Conservation (phyloP, 257 asterid genomes). For the Striga asiatica region DNA sequence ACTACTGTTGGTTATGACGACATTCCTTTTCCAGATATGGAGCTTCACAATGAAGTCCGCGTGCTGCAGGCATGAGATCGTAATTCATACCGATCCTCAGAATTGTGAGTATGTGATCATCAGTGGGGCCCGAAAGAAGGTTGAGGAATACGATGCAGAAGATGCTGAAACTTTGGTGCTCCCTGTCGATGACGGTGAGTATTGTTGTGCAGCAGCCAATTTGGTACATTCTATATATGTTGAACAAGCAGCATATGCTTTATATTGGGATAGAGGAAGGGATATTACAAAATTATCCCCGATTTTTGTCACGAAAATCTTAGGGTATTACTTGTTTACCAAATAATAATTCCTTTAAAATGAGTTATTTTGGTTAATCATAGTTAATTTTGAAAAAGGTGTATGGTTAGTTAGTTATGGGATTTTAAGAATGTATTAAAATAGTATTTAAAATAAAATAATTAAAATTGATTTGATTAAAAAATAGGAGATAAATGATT, state of each 20-base stretch:
- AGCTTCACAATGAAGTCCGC: slow-evolving; percentile 91
- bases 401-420: too few species aligned
- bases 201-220: neutral
- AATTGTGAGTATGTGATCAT: slow-evolving; percentile 68
- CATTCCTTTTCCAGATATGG: slow-evolving; percentile 61
- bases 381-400: too few species aligned
- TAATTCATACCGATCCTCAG: slow-evolving; percentile 87
- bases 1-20: neutral
- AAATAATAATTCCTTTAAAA: too few species aligned
- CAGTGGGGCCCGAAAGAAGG: slow-evolving; percentile 74
- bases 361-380: too few species aligned
- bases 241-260: neutral
- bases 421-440: too few species aligned
- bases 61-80: slow-evolving; percentile 89
- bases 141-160: slow-evolving; percentile 82
- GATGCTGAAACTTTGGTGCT: slow-evolving; percentile 89
- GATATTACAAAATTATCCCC: neutral
- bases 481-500: too few species aligned
- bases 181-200: slow-evolving; percentile 71
- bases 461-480: too few species aligned
- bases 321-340: too few species aligned
- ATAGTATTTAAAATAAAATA: too few species aligned
- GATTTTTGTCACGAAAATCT: too few species aligned
- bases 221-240: neutral
- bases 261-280: neutral